A percentile compares a stretch with the other conserved stretches of the same genome.
These are phyloP conservation scores for Lecanosticta acicola DNA, from an alignment of 2,329 filamentous ascomycete species.

Conservation along the genomic window DNA sequence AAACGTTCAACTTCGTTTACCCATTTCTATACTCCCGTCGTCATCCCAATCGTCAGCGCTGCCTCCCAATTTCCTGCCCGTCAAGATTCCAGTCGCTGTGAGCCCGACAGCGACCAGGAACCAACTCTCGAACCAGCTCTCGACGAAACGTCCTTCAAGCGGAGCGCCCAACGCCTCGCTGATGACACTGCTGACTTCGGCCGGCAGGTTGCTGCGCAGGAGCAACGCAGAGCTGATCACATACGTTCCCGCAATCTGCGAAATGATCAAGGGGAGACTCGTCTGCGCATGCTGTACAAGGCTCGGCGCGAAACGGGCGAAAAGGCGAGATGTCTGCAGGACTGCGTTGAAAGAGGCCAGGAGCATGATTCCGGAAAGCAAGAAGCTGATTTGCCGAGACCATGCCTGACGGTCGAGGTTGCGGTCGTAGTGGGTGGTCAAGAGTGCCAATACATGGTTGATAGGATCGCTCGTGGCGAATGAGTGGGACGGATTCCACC, in stretches of 20 bases:
- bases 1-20: slow-evolving; percentile 56
- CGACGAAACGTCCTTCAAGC: slow-evolving; percentile 65
- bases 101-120: slow-evolving; percentile 64
- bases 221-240: slow-evolving; percentile 76
- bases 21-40: slow-evolving; percentile 54
- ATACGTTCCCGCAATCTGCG: slow-evolving; percentile 77
- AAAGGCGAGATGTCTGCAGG: slow-evolving; percentile 77
- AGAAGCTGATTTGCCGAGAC: slow-evolving; percentile 79
- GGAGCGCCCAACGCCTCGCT: slow-evolving; percentile 72
- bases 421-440: slow-evolving; percentile 79
- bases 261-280: slow-evolving; percentile 71
- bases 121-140: slow-evolving; percentile 84
- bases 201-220: slow-evolving; percentile 70
- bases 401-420: slow-evolving; percentile 75
- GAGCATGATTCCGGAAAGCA: slow-evolving; percentile 76
- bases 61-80: slow-evolving; percentile 57
- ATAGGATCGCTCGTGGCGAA: slow-evolving; percentile 74
- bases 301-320: slow-evolving; percentile 67
- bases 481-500: slow-evolving; percentile 39
- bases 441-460: slow-evolving; percentile 71
- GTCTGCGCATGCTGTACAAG: slow-evolving; percentile 69
- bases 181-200: slow-evolving; percentile 70
- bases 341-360: slow-evolving; percentile 75
- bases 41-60: slow-evolving; percentile 38
- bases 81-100: slow-evolving; percentile 67